A percentile compares a stretch with the other conserved stretches of the same genome.
Conservation (phyloP, 2,329 filamentous ascomycete species). For the Alternaria panax region DNA sequence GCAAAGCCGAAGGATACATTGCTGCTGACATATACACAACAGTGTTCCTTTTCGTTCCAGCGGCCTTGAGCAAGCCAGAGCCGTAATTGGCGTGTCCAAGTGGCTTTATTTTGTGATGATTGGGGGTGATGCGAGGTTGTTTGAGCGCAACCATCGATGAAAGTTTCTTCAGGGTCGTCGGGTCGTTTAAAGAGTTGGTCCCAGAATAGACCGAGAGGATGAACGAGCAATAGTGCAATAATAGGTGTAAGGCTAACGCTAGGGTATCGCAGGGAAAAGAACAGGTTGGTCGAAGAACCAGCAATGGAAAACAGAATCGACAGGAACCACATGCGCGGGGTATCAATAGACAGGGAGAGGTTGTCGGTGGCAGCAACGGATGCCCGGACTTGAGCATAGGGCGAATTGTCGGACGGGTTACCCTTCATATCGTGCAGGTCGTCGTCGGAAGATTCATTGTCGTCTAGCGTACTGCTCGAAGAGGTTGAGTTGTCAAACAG, state of each 20-base stretch:
- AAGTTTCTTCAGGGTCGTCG: constrained; percentile 63
- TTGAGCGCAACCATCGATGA: constrained; percentile 63
- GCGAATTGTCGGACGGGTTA: constrained; percentile 71
- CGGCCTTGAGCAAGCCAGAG: constrained; percentile 79
- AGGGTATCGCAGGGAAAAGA: constrained; percentile 89
- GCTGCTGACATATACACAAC: constrained; percentile 87
- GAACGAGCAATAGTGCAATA: constrained; percentile 83
- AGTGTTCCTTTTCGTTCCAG: constrained; percentile 91
- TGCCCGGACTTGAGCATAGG: constrained; percentile 80
- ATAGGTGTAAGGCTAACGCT: constrained; percentile 89
- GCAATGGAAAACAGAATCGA: constrained; percentile 82
- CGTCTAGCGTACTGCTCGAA: constrained; percentile 39
- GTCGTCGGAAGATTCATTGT: constrained; percentile 46
- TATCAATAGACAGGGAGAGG: constrained; percentile 80
- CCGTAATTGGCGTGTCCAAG: constrained; percentile 58
- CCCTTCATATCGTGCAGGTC: constrained; percentile 50
- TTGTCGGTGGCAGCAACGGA: constrained; percentile 80
- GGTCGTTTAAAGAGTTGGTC: constrained; percentile 72
- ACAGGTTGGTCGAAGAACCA: constrained; percentile 83
- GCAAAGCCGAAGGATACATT: constrained; percentile 91
- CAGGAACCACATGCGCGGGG: constrained; percentile 84
- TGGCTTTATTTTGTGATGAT: constrained; percentile 6
- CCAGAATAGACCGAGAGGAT: constrained; percentile 83
- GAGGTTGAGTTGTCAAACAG: constrained; percentile 39
- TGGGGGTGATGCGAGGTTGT: constrained; percentile 20